These are phyloP conservation scores for Saccharum hybrid DNA, from an alignment of 202 grass and related monocot genomes.

Conservation along the genomic window DNA sequence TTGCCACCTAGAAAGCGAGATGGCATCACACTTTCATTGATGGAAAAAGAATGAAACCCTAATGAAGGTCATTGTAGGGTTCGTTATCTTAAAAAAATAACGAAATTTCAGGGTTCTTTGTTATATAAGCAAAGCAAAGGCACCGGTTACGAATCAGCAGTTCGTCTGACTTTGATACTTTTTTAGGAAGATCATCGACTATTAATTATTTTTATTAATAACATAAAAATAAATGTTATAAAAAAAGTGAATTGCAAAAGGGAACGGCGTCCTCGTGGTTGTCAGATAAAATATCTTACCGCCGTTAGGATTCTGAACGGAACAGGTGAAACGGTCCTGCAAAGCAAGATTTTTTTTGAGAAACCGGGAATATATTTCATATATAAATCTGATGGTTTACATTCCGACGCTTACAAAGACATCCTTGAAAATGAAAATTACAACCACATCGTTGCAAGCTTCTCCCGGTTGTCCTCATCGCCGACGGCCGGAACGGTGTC, in stretches of 20 bases:
- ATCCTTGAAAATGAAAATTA: too few species aligned
- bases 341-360: too few species aligned
- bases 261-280: not conserved
- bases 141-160: not conserved
- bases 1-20: conserved; percentile 15
- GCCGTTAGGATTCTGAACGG: too few species aligned
- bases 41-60: not conserved
- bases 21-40: not conserved
- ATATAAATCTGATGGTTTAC: too few species aligned
- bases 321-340: too few species aligned
- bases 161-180: not conserved
- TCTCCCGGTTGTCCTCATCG: too few species aligned
- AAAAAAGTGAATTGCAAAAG: not conserved
- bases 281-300: not conserved
- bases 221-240: too few species aligned
- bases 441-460: too few species aligned
- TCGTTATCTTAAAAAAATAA: not conserved
- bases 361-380: too few species aligned
- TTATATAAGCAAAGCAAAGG: too few species aligned
- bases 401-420: too few species aligned
- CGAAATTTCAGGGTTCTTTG: not conserved
- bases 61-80: not conserved
- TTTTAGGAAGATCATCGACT: not conserved
- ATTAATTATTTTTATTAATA: not conserved
- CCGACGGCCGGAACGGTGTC: too few species aligned